Percentiles rank a stretch among this genome's conserved stretches.
phyloP scores from a whole-genome alignment of 1,284 basidiomycete genomes.

The Neolentinus lepideus region DNA sequence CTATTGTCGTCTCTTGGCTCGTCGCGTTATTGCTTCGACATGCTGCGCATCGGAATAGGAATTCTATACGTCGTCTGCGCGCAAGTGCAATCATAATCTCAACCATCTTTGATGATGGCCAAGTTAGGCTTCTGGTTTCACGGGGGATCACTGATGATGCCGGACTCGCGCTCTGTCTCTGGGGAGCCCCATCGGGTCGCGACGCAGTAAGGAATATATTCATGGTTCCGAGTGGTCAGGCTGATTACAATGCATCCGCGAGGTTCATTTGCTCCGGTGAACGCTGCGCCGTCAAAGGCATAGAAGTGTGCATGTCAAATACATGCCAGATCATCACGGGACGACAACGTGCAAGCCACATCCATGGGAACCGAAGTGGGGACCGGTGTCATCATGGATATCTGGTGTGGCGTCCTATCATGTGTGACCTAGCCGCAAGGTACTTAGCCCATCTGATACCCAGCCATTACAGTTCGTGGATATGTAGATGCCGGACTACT shows the following conservation, averaged over 20 bases:
- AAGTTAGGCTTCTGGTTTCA: neutral
- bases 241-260: neutral
- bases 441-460: neutral
- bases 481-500: neutral
- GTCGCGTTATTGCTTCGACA: neutral
- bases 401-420: neutral
- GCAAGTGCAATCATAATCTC: neutral
- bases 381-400: neutral
- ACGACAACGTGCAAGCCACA: neutral
- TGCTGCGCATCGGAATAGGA: neutral
- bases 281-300: neutral
- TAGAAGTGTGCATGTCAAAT: neutral
- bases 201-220: neutral
- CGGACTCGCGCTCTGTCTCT: neutral
- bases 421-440: neutral
- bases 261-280: neutral
- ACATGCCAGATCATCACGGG: neutral
- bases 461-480: neutral
- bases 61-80: neutral
- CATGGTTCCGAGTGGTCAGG: too few relatives aligned
- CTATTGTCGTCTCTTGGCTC: neutral
- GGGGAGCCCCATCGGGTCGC: neutral
- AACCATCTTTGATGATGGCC: neutral
- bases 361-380: neutral
- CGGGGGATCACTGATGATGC: neutral